Conservation (phyloP, 73 alveolate genomes). For the Stentor roeselii region DNA sequence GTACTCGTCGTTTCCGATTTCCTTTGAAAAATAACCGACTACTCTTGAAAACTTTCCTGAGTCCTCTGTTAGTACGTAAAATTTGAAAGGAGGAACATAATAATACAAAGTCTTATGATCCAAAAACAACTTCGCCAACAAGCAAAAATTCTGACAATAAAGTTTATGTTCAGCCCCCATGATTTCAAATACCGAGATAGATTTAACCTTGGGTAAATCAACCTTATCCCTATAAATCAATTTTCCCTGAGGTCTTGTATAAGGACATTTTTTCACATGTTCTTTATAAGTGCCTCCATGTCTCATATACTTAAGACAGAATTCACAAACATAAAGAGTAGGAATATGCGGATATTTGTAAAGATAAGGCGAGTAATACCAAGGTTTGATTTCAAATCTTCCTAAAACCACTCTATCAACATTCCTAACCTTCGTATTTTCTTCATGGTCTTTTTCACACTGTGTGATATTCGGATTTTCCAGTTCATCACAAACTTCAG, state of each 20-base stretch:
- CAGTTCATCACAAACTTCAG: conserved; percentile 36
- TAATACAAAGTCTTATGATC: conserved; percentile 86
- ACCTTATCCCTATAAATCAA: conserved; percentile 52
- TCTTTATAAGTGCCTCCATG: conserved; percentile 56
- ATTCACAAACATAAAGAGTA: conserved; percentile 81
- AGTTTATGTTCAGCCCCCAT: conserved; percentile 79
- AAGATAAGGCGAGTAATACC: conserved; percentile 91
- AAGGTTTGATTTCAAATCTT: conserved; percentile 74
- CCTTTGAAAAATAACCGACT: conserved; percentile 67
- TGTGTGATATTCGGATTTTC: conserved; percentile 54
- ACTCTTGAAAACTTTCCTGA: conserved; percentile 69
- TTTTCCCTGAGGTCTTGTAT: conserved; percentile 24
- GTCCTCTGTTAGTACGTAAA: conserved; percentile 82
- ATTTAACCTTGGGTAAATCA: conserved; percentile 51
- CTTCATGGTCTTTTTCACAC: conserved; percentile 76
- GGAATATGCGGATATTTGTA: conserved; percentile 66
- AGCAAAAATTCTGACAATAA: conserved; percentile 81
- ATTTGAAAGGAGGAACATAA: conserved; percentile 84
- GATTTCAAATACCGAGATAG: conserved; percentile 67
- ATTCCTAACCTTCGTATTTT: conserved; percentile 78
- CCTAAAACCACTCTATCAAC: conserved; percentile 84
- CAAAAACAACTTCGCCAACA: conserved; percentile 81
- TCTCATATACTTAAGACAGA: conserved; percentile 82
- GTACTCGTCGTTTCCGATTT: conserved; percentile 36
- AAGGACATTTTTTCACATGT: conserved; percentile 59